Evolutionary conservation across 495 filamentous ascomycete genomes (phyloP).

Genomic region (Entonaema liquescens): DNA sequence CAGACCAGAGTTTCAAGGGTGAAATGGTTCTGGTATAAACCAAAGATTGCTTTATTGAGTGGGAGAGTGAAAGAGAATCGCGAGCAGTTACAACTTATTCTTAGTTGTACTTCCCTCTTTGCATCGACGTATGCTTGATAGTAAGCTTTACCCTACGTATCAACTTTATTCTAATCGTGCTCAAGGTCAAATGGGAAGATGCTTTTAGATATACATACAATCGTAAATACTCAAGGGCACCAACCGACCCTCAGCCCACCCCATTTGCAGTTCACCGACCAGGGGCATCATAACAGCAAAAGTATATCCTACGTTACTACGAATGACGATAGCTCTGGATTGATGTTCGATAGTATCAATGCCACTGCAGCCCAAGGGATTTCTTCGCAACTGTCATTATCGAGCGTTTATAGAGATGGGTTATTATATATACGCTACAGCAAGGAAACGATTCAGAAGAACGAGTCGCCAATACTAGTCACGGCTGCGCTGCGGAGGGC

Average conservation of each 20-base stretch:
- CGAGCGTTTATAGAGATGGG: neutral
- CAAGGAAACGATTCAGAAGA: neutral
- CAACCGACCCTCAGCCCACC: neutral
- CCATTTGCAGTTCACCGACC: neutral
- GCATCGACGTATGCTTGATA: slow-evolving; percentile 8
- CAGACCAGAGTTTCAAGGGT: neutral
- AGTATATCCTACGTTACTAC: neutral
- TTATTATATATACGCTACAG: neutral
- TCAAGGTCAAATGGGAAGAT: slow-evolving; percentile 15
- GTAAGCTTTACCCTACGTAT: neutral
- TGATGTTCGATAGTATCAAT: neutral
- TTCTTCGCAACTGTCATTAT: neutral
- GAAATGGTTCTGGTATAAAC: slow-evolving; percentile 10
- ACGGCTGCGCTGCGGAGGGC: slow-evolving; percentile 8
- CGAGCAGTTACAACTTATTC: neutral
- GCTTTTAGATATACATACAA: slow-evolving; percentile 21
- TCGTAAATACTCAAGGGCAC: neutral
- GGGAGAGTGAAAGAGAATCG: slow-evolving; percentile 8
- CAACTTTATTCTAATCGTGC: neutral
- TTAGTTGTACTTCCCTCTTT: neutral
- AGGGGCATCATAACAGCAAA: neutral
- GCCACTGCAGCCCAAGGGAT: neutral
- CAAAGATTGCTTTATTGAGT: slow-evolving; percentile 3
- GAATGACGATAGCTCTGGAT: neutral
- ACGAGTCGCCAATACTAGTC: slow-evolving; percentile 10